Base-by-base conservation (phyloP, 2,329 filamentous ascomycete genomes). In the Colletotrichum sublineola region DNA sequence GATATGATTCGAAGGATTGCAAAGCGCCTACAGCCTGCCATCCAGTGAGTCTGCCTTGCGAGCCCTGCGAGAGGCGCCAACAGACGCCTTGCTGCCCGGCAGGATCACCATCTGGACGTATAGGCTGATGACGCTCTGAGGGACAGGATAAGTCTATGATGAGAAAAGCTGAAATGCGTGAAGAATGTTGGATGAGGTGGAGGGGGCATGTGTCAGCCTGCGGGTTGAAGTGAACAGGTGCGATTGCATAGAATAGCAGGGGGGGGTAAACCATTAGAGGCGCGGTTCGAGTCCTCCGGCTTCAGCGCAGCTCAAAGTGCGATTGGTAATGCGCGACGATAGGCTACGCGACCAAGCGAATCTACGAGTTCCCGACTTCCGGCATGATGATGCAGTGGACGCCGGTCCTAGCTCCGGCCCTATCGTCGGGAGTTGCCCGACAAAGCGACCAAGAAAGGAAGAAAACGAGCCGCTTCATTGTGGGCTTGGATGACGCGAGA, bases 391-490 rank as follows among this genome's bases (percentile, higher is more conserved):
- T 12, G 8, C 7, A 42, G 15, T 42, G 18, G 12, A 15, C 44
- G 31, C 61, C 61, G 46, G 15, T 36, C n/a, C 31, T 29, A 11
- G 24, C 33, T 12, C 46, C 20, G 33, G 8, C 48, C 36, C n/a
- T 48, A 64, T n/a, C 40, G 66, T 69, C 69, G 69, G 66, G 31
- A 46, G 2, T 40, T 48, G 66, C 31, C 69, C 69, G 69, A 72
- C 69, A 20, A 14, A 33, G 36, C 18, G 5, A 6, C 46, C 44
- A 46, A 50, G 36, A 36, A 33, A 36, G 44, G 52, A 20, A 46
- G 46, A n/a, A 40, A 68, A 69, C 60, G 68, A 69, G 57, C 66
- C 46, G 69, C 20, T 69, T 69, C 46, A 65, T 69, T 69, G 66
- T 69, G 60, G 66, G 29, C 31, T 64, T 55, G 18, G 40, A 72